phyloP scores from a whole-genome alignment of 257 asterid species.

The Forsythia suspensa region DNA sequence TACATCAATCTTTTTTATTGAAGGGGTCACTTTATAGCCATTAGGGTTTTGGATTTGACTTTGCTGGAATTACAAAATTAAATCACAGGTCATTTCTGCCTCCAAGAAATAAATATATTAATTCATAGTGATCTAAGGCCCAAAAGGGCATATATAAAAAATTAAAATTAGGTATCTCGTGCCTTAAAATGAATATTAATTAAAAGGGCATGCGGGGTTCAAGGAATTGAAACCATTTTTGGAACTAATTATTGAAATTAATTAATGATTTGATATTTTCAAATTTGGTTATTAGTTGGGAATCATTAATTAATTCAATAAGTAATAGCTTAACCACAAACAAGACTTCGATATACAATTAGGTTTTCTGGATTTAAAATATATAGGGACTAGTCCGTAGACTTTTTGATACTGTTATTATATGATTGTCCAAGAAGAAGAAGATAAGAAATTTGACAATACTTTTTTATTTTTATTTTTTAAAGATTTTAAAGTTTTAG shows the following conservation, averaged over 20 bases:
- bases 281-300: constrained; percentile 26
- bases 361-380: constrained; percentile 17
- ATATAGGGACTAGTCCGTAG: constrained; percentile 8
- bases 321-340: constrained; percentile 16
- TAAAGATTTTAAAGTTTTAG: constrained; percentile 4
- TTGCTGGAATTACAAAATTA: constrained; percentile 5
- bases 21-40: neutral
- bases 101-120: neutral
- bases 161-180: constrained; percentile 15
- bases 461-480: neutral
- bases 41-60: constrained; percentile 31
- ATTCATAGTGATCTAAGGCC: constrained; percentile 13
- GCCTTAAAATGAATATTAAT: constrained; percentile 10
- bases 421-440: neutral
- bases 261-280: neutral
- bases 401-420: constrained; percentile 12
- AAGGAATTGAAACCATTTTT: constrained; percentile 22
- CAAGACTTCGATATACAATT: constrained; percentile 19
- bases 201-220: constrained; percentile 16
- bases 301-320: constrained; percentile 13
- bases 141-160: constrained; percentile 6
- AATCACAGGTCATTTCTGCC: constrained; percentile 19
- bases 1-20: neutral
- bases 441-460: too few relatives aligned
- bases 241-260: neutral